Evolutionary conservation across 352 stramenopile species (phyloP).

Genomic region (Phytophthora pinifolia): DNA sequence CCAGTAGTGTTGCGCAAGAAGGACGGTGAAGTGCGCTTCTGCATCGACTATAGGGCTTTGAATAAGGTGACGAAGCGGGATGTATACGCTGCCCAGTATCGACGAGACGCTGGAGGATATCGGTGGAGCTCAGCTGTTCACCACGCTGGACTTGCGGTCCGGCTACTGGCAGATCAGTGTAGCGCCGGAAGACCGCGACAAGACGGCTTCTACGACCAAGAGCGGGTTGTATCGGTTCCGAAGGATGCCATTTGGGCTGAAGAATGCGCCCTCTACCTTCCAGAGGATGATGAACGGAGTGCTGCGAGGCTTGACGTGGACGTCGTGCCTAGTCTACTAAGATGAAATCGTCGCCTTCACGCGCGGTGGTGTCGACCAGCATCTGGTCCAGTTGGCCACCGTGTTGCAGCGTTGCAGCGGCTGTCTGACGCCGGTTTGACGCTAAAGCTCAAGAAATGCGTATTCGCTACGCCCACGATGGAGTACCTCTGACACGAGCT

Average conservation of each 20-base stretch:
- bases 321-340: constrained; percentile 19
- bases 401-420: constrained; percentile 17
- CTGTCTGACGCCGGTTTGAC: constrained; percentile 11
- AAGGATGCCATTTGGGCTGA: constrained; percentile 18
- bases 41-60: constrained; percentile 20
- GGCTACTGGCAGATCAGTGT: constrained; percentile 18
- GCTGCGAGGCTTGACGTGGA: constrained; percentile 17
- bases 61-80: constrained; percentile 23
- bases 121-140: constrained; percentile 6
- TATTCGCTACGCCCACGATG: constrained; percentile 9
- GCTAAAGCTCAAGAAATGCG: constrained; percentile 20
- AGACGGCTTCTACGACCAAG: constrained; percentile 19
- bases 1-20: constrained; percentile 24
- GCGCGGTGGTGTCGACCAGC: constrained; percentile 5
- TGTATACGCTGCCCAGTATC: constrained; percentile 21
- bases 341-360: constrained; percentile 26
- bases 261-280: constrained; percentile 21
- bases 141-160: constrained; percentile 5
- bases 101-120: constrained; percentile 23
- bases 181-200: constrained; percentile 3
- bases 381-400: constrained; percentile 12
- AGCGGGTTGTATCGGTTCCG: constrained; percentile 11
- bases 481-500: constrained; percentile 27
- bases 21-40: constrained; percentile 21
- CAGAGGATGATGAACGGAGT: constrained; percentile 28